These are phyloP conservation scores for Erysimum cheiri DNA, from an alignment of 441 rosid genomes.

Conservation along the genomic window DNA sequence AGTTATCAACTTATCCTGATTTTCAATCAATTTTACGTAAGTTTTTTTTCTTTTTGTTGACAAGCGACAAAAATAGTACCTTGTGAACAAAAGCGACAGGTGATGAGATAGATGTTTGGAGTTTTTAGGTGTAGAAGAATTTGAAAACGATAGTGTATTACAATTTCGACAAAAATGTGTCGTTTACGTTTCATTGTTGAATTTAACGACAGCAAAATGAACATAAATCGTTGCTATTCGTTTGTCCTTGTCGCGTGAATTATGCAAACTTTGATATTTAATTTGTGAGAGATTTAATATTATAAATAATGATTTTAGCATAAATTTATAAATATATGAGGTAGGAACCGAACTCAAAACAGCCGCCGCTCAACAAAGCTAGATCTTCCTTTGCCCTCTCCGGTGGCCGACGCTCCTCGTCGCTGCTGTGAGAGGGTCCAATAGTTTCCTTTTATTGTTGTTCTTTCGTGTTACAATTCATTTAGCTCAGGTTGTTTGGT, in stretches of 20 bases:
- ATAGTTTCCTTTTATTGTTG: too few species aligned
- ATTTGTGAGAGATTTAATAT: background rate
- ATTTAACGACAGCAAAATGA: constrained; percentile 23
- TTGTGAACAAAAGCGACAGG: constrained; percentile 1
- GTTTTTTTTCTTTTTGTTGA: background rate
- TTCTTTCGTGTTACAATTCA: too few species aligned
- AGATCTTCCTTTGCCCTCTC: too few species aligned
- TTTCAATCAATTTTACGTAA: background rate
- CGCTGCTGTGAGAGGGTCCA: too few species aligned
- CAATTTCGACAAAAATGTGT: constrained; percentile 10
- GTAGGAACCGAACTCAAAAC: too few species aligned
- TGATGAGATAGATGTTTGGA: background rate
- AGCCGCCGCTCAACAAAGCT: too few species aligned
- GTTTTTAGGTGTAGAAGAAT: background rate
- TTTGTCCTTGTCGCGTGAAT: constrained; percentile 24
- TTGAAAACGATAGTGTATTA: background rate
- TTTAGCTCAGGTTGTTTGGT: too few species aligned
- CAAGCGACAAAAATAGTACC: background rate
- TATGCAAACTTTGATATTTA: background rate
- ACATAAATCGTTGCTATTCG: constrained; percentile 10
- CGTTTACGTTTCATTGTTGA: constrained; percentile 17
- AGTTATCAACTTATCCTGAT: constrained; percentile 29
- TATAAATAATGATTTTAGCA: too few species aligned
- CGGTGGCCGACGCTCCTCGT: too few species aligned
- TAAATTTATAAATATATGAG: too few species aligned